Evolutionary conservation across 305 asterid genomes (phyloP), one percentile per base, ranked within the genome.

Genomic region (Fraxinus latifolia): DNA sequence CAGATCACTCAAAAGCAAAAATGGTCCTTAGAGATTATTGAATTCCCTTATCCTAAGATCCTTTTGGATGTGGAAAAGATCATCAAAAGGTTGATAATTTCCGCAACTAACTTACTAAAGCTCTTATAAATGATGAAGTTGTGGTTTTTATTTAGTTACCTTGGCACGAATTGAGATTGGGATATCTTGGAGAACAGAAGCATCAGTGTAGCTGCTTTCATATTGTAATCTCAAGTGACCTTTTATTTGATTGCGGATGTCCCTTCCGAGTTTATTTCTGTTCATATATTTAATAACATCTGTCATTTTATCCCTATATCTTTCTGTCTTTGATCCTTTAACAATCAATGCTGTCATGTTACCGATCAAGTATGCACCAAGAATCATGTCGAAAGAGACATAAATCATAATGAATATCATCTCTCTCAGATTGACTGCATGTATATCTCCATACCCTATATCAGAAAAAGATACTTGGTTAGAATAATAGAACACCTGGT

Each of bases 281-380:
- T 94, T 92, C 96, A 92, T 91, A 84, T 88, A 95, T 82, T 90
- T 95, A 82, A 89, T 84, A 15, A 95, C 71, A 88, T 95, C 97
- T 0, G 97, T 89, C 98, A 92, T 95, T 82, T 86, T 92, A 82
- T 95, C 99, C 84, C 99, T 89, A 39, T 92, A 94, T 81, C 95
- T 87, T 83, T 88, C 99, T 77, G 99, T 95, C 82, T 91, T 95
- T 7, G 98, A 91, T 53, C 99, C 99, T 87, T 94, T 95, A 55
- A 95, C 99, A 0, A 95, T 95, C 88, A 95, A 68, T 3, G 99
- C 99, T 15, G 99, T 95, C 99, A 95, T 95, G 87, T 95, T 95
- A 90, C 99, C 99, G 15, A 95, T 91, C 89, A 95, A 84, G 84
- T 95, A 95, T 19, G 99, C 99, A 67, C 98, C 92, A 2, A 95